These are phyloP conservation scores for Termitomyces sp. DNA, from an alignment of 1,284 basidiomycete genomes.

Conservation along the genomic window DNA sequence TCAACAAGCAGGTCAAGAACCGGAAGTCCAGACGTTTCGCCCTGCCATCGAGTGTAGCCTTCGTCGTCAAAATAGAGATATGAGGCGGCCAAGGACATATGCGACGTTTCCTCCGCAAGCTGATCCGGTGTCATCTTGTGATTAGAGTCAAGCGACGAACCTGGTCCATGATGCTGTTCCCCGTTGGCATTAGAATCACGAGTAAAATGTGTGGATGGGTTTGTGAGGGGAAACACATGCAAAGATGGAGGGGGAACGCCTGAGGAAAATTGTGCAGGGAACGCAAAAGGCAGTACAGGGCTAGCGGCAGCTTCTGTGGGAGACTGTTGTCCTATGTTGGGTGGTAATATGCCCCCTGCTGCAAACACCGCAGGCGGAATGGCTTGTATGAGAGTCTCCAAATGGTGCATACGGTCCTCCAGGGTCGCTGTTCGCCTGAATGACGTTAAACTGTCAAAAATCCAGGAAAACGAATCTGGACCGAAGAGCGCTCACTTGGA, in stretches of 20 bases:
- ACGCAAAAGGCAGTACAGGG: conserved; percentile 49
- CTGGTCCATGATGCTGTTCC: conserved; percentile 36
- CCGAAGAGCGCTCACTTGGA: conserved; percentile 55
- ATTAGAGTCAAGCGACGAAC: conserved; percentile 32
- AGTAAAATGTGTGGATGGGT: conserved; percentile 73
- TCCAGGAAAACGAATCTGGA: background rate
- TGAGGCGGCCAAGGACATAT: conserved; percentile 61
- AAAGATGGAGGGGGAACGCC: conserved; percentile 73
- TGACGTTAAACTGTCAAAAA: conserved; percentile 11
- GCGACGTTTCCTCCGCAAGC: conserved; percentile 50
- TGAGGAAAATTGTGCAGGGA: conserved; percentile 50
- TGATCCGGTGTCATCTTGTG: conserved; percentile 34
- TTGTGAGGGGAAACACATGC: conserved; percentile 67
- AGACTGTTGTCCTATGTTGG: conserved; percentile 23
- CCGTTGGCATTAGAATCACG: conserved; percentile 31
- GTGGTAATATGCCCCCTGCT: conserved; percentile 38
- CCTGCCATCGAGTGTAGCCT: conserved; percentile 81
- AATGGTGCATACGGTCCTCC: conserved; percentile 80
- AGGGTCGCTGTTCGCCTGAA: conserved; percentile 68
- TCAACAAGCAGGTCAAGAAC: conserved; percentile 79
- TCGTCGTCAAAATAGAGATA: conserved; percentile 82
- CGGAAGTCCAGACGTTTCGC: conserved; percentile 85
- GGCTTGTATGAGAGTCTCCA: conserved; percentile 75
- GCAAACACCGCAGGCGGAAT: conserved; percentile 76
- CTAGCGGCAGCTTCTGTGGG: conserved; percentile 33